Evolutionary conservation across 495 filamentous ascomycete genomes (phyloP).

Genomic region (Aspergillus conjunctus): DNA sequence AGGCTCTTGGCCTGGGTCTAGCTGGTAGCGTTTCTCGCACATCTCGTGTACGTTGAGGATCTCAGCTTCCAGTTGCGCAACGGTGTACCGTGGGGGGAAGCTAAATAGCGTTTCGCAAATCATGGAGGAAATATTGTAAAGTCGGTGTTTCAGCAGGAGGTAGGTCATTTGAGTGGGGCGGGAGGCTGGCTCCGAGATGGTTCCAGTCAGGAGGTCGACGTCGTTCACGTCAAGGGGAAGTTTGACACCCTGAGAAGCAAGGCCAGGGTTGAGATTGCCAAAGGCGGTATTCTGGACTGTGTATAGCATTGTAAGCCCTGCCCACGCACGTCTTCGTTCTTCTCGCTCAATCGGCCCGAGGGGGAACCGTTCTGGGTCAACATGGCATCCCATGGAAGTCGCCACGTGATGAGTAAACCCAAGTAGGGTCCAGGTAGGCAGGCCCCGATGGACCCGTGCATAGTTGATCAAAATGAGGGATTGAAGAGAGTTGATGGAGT

Average conservation of each 20-base stretch:
- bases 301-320: constrained; percentile 48
- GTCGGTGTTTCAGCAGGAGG: constrained; percentile 46
- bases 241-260: constrained; percentile 38
- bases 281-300: constrained; percentile 45
- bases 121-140: constrained; percentile 43
- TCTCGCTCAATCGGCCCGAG: constrained; percentile 49
- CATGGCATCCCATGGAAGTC: constrained; percentile 51
- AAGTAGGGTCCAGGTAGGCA: constrained; percentile 45
- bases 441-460: constrained; percentile 43
- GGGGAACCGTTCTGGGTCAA: constrained; percentile 47
- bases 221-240: constrained; percentile 50
- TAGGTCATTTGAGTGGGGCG: constrained; percentile 53
- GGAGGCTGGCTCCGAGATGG: constrained; percentile 26
- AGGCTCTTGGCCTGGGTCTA: constrained; percentile 30
- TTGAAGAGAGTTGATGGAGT: constrained; percentile 52
- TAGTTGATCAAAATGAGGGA: constrained; percentile 49
- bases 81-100: constrained; percentile 30
- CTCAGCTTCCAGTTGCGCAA: constrained; percentile 41
- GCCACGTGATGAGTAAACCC: constrained; percentile 52
- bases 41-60: constrained; percentile 41
- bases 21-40: constrained; percentile 42
- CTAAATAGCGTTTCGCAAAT: constrained; percentile 47
- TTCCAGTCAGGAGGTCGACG: constrained; percentile 42
- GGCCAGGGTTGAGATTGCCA: constrained; percentile 33
- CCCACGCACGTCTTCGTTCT: constrained; percentile 50